phyloP scores from a whole-genome alignment of 2,329 filamentous ascomycete genomes.

The Purpureocillium takamizusanense region DNA sequence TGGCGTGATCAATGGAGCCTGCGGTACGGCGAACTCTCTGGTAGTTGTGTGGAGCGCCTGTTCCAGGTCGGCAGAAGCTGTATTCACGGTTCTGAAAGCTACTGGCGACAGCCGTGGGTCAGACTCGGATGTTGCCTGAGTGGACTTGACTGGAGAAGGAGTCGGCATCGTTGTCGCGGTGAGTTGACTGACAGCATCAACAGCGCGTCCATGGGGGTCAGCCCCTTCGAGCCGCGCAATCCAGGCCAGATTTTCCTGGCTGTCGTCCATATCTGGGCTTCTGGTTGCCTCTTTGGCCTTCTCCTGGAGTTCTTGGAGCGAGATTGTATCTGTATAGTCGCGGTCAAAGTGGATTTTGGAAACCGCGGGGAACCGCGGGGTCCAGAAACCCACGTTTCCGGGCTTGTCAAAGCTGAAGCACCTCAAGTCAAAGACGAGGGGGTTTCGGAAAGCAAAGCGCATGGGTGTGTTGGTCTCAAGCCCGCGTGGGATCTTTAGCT shows the following conservation, averaged over 20 bases:
- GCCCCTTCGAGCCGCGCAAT: conserved; percentile 48
- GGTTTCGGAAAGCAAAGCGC: conserved; percentile 53
- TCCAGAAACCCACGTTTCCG: conserved; percentile 60
- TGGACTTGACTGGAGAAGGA: conserved; percentile 20
- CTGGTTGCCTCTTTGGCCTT: conserved; percentile 51
- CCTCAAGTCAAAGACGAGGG: conserved; percentile 70
- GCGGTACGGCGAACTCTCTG: not conserved
- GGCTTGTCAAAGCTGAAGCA: conserved; percentile 73
- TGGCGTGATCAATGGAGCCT: conserved; percentile 5
- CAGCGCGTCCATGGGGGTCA: conserved; percentile 33
- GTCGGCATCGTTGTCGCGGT: conserved; percentile 28
- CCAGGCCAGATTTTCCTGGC: conserved; percentile 54
- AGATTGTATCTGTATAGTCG: conserved; percentile 56
- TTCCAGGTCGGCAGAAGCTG: not conserved
- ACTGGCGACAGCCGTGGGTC: not conserved
- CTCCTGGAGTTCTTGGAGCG: conserved; percentile 60
- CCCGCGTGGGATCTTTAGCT: conserved; percentile 36
- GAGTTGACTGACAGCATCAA: conserved; percentile 36
- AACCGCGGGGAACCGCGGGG: conserved; percentile 67
- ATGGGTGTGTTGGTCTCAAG: conserved; percentile 31
- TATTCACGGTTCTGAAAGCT: not conserved
- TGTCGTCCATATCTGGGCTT: conserved; percentile 40
- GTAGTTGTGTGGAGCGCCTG: not conserved
- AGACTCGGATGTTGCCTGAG: conserved; percentile 10
- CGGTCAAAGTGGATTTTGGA: conserved; percentile 73